Percentiles rank a stretch among this genome's conserved stretches.
Evolutionary conservation across 768 basidiomycete species (phyloP).

Genomic region (Boletus subcaerulescens): DNA sequence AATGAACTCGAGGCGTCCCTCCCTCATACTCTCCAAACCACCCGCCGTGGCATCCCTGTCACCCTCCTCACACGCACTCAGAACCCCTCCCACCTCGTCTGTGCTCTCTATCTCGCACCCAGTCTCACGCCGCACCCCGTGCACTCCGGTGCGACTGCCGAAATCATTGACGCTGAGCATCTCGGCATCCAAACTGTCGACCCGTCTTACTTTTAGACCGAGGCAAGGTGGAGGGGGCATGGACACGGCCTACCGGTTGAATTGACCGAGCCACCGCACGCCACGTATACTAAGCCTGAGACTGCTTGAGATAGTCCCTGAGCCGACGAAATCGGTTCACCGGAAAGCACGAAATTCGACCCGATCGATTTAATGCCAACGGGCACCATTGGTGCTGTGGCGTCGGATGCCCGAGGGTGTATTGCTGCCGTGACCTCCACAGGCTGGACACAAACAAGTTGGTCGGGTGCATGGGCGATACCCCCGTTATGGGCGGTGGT

Average conservation of each 20-base stretch:
- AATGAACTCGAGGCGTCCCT: conserved; percentile 80
- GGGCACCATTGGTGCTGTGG: conserved; percentile 85
- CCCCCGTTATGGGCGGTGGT: conserved; percentile 66
- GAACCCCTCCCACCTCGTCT: conserved; percentile 72
- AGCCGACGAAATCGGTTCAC: conserved; percentile 18
- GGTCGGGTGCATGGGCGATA: conserved; percentile 80
- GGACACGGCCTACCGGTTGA: conserved; percentile 73
- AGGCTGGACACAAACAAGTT: conserved; percentile 82
- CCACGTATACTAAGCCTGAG: conserved; percentile 9
- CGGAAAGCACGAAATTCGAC: conserved; percentile 11
- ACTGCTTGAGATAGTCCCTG: neutral
- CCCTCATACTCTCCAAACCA: conserved; percentile 72
- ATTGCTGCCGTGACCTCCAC: conserved; percentile 75
- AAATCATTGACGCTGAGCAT: conserved; percentile 49
- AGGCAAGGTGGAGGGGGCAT: conserved; percentile 74
- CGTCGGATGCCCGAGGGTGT: conserved; percentile 70
- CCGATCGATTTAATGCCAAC: conserved; percentile 59
- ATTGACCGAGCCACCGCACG: conserved; percentile 38
- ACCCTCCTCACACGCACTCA: conserved; percentile 64
- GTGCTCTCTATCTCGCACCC: conserved; percentile 70
- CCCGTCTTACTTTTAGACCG: conserved; percentile 76
- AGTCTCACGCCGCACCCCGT: conserved; percentile 61
- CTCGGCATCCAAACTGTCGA: conserved; percentile 61
- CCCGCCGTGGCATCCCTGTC: conserved; percentile 60
- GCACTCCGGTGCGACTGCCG: conserved; percentile 64